Percentiles rank a stretch among this genome's conserved stretches.
These are phyloP conservation scores for Arxiozyma slooffiae DNA, from an alignment of 1,139 yeast genomes.

Conservation along the genomic window DNA sequence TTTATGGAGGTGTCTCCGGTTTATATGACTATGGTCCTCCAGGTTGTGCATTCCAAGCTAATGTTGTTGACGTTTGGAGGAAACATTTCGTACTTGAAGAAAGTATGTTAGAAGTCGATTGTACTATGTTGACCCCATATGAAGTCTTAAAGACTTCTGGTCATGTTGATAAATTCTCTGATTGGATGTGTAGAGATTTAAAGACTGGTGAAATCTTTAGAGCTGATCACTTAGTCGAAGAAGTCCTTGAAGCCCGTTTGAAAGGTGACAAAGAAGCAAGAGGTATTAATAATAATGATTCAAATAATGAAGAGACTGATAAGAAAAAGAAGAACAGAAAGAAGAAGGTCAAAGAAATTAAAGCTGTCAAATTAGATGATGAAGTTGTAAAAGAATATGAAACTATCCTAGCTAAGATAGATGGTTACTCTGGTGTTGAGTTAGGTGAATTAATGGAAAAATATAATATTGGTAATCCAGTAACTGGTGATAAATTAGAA, in stretches of 20 bases:
- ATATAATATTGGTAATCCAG: slow-evolving; percentile 82
- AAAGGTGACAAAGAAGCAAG: slow-evolving; percentile 66
- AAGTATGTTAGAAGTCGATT: slow-evolving; percentile 97
- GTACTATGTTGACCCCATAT: slow-evolving; percentile 94
- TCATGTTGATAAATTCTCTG: slow-evolving; percentile 97
- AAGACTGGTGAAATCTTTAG: slow-evolving; percentile 97
- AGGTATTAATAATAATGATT: slow-evolving; percentile 38
- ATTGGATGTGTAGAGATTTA: slow-evolving; percentile 97
- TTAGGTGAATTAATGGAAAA: slow-evolving; percentile 79
- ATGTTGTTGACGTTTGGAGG: slow-evolving; percentile 90
- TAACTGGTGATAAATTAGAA: slow-evolving; percentile 74
- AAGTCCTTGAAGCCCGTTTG: slow-evolving; percentile 87
- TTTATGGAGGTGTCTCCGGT: slow-evolving; percentile 98
- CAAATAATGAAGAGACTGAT: slow-evolving; percentile 52
- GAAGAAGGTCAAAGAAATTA: slow-evolving; percentile 94
- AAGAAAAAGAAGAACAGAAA: slow-evolving; percentile 65
- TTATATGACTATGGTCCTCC: slow-evolving; percentile 98
- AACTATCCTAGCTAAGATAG: slow-evolving; percentile 80
- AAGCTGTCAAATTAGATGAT: slow-evolving; percentile 80
- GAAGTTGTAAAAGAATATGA: slow-evolving; percentile 71
- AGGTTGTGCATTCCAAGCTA: slow-evolving; percentile 97
- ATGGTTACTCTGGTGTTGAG: slow-evolving; percentile 87
- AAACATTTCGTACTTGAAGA: slow-evolving; percentile 95
- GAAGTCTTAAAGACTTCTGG: slow-evolving; percentile 98
- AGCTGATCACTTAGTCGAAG: slow-evolving; percentile 97